Conservation (phyloP, 768 basidiomycete genomes). For the Trametes cinnabarina region DNA sequence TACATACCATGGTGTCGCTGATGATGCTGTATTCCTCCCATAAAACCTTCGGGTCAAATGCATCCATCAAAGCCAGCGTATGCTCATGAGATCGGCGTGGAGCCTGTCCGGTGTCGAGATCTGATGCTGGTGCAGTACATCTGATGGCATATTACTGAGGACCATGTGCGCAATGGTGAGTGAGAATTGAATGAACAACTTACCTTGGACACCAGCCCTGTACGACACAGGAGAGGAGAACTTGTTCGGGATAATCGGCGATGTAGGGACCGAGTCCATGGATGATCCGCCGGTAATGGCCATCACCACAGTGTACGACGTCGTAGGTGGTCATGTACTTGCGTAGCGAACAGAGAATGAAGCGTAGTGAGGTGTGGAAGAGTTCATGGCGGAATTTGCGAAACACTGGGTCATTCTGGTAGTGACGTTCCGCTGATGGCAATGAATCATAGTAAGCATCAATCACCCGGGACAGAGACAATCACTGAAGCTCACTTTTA, state of each 20-base stretch:
- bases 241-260: conserved; percentile 25
- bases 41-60: no score
- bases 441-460: no score
- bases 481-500: conserved; percentile 15
- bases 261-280: conserved; percentile 22
- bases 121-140: no score
- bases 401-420: conserved; percentile 1
- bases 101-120: no score
- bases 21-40: no score
- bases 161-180: no score
- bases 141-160: no score
- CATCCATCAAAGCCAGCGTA: no score
- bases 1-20: no score
- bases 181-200: no score
- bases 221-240: conserved; percentile 11
- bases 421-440: conserved; percentile 8
- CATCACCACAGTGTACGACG: conserved; percentile 13
- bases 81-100: no score
- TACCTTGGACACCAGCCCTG: conserved; percentile 21
- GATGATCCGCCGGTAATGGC: conserved; percentile 14
- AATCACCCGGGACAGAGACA: no score
- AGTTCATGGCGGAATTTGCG: conserved; percentile 15
- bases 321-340: conserved; percentile 14
- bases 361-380: conserved; percentile 10
- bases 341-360: conserved; percentile 10